Evolutionary conservation across 805 yeast species (phyloP), one percentile per base, ranked within the genome.

Genomic region (Lipomyces yamanashiensis): DNA sequence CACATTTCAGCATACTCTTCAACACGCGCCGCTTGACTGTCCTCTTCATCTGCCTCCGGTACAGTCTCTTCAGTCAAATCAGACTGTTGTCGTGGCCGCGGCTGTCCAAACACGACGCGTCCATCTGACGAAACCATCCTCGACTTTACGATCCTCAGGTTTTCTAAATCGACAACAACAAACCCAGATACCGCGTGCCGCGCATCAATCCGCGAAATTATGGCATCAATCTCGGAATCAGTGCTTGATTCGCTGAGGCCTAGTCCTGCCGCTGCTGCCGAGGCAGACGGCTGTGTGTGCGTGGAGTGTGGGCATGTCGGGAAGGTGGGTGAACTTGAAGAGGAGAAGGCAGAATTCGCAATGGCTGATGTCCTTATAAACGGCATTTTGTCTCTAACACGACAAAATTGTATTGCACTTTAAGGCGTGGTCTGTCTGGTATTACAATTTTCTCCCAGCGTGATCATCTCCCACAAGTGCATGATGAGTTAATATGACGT

Each of bases 161-260:
- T 15, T 3, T 43, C 59, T 50, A 61, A 15, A 40, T 64, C 68
- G 41, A 62, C 36, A n/a, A 64, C 59, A 10, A 64, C 44, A 13
- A 57, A 55, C 8, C 66, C 66, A 17, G 60, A 23, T 8, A 64
- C 63, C 34, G 52, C 44, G 43, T 64, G 67, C 19, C 52, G 54
- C 17, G 68, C 63, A 5, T 56, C 37, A 53, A 64, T 64, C 33
- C 68, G 61, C 21, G 58, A 57, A 12, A 64, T 57, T 28, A 64
- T 62, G 21, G 60, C 57, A 13, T 64, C 68, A 48, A 64, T 63
- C 37, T 63, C 67, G 23, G 56, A 50, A 28, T 61, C 64, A 19
- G 58, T 17, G 15, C n/a, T 23, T 6, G 52, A 17, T 17, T 15
- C 44, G 5, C 41, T 34, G n/a, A 45, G 41, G 1, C 39, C 48